Conservation (phyloP, 1,284 basidiomycete genomes). For the Trichosporon coremiiforme region DNA sequence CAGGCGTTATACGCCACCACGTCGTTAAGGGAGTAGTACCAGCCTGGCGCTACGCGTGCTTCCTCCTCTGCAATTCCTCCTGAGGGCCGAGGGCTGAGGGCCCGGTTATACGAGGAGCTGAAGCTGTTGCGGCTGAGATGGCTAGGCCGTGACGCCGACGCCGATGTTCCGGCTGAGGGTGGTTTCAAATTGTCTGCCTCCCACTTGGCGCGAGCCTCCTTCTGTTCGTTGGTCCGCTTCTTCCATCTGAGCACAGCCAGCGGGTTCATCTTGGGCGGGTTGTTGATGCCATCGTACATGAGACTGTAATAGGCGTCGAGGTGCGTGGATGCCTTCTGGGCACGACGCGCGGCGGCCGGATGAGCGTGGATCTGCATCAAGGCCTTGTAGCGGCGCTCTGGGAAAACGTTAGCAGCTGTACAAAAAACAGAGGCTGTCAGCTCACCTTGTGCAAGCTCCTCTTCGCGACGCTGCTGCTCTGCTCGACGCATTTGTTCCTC, state of each 20-base stretch:
- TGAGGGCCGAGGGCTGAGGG: neutral
- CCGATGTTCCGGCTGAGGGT: neutral
- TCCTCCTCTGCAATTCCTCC: neutral
- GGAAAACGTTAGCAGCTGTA: slow-evolving; percentile 17
- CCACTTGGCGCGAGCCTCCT: slow-evolving; percentile 38
- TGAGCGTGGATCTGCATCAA: slow-evolving; percentile 51
- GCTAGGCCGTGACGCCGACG: neutral
- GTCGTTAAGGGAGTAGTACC: slow-evolving; percentile 48
- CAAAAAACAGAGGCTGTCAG: neutral
- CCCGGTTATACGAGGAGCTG: neutral
- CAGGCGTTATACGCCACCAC: slow-evolving; percentile 41
- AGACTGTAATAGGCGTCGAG: slow-evolving; percentile 51
- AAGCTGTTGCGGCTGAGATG: slow-evolving; percentile 8
- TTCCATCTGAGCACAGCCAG: slow-evolving; percentile 50
- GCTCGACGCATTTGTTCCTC: slow-evolving; percentile 37
- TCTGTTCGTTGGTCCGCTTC: slow-evolving; percentile 41
- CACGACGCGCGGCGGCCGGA: slow-evolving; percentile 44
- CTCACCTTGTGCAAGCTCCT: slow-evolving; percentile 49
- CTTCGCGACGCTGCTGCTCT: slow-evolving; percentile 47
- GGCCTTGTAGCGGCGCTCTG: slow-evolving; percentile 50
- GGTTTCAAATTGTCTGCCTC: slow-evolving; percentile 31
- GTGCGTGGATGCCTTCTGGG: slow-evolving; percentile 45
- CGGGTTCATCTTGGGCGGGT: slow-evolving; percentile 48
- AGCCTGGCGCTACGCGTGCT: slow-evolving; percentile 30
- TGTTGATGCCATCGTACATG: slow-evolving; percentile 47